Evolutionary conservation across 306 rosid species (phyloP).

Genomic region (Quercus mongolica): DNA sequence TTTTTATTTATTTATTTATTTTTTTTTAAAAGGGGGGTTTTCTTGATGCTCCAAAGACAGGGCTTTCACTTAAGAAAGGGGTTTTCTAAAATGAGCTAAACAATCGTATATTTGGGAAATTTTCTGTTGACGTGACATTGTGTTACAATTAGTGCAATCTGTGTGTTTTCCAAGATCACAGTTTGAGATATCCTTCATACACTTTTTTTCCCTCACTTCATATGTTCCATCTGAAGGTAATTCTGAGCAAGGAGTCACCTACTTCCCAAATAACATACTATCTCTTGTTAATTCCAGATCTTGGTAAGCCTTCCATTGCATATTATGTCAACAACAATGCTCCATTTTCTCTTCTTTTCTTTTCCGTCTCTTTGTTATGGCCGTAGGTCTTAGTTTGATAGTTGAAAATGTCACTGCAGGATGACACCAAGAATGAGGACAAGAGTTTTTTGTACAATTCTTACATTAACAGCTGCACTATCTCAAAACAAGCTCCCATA

Average conservation of each 20-base stretch:
- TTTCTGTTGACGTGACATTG: neutral
- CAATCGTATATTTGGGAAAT: neutral
- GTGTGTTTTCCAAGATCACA: neutral
- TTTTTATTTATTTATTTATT: too few relatives aligned
- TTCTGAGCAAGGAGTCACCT: conserved; percentile 44
- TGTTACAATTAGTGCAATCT: neutral
- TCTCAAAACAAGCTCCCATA: conserved; percentile 79
- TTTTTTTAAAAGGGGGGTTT: too few relatives aligned
- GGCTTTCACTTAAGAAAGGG: neutral
- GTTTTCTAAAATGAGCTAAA: neutral
- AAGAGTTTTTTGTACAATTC: conserved; percentile 47
- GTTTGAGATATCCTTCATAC: neutral
- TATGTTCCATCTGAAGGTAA: conserved; percentile 59
- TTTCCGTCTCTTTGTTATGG: conserved; percentile 4
- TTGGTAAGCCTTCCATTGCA: conserved; percentile 49
- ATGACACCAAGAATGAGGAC: conserved; percentile 66
- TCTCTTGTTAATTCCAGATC: conserved; percentile 46
- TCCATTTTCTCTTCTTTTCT: neutral
- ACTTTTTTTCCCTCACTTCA: conserved; percentile 18
- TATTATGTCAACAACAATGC: conserved; percentile 21
- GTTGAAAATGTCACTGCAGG: conserved; percentile 44
- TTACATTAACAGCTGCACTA: conserved; percentile 58
- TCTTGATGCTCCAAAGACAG: neutral
- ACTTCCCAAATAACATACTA: conserved; percentile 52
- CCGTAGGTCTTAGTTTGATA: conserved; percentile 8